Evolutionary conservation across 495 filamentous ascomycete genomes (phyloP).

Genomic region (Daldinia bambusicola): DNA sequence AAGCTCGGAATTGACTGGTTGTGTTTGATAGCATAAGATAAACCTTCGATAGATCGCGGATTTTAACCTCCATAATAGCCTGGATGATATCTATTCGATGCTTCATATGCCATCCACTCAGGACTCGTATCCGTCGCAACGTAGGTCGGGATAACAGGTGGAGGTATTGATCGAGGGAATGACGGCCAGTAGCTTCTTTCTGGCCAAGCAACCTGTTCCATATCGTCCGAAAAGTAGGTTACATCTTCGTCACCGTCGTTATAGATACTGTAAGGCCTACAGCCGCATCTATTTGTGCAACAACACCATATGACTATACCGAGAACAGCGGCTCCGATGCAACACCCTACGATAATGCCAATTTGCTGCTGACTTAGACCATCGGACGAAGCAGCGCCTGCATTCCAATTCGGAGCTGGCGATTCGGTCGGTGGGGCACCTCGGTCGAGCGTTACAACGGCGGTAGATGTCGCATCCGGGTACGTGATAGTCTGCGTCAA

Average conservation of each 20-base stretch:
- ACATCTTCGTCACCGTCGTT: conserved; percentile 17
- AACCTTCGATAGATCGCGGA: background rate
- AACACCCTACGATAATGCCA: conserved; percentile 44
- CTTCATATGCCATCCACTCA: conserved; percentile 36
- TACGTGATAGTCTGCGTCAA: conserved; percentile 46
- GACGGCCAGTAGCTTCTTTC: conserved; percentile 28
- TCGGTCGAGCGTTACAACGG: conserved; percentile 44
- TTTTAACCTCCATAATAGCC: conserved; percentile 19
- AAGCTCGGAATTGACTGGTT: no score
- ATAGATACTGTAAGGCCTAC: conserved; percentile 27
- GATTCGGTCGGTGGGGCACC: conserved; percentile 35
- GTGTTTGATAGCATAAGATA: background rate
- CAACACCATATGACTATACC: conserved; percentile 43
- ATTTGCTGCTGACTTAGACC: conserved; percentile 34
- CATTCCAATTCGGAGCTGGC: conserved; percentile 21
- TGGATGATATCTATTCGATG: conserved; percentile 2
- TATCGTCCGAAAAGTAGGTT: conserved; percentile 7
- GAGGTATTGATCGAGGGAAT: conserved; percentile 43
- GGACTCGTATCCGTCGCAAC: conserved; percentile 17
- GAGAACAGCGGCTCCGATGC: conserved; percentile 38
- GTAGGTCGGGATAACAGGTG: conserved; percentile 37
- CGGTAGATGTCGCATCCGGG: conserved; percentile 43
- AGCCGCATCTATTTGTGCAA: conserved; percentile 39
- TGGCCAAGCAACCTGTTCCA: conserved; percentile 21
- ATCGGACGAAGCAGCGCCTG: conserved; percentile 33